Conservation (phyloP, 139 green algal species). For the Ettlia oleoabundans region DNA sequence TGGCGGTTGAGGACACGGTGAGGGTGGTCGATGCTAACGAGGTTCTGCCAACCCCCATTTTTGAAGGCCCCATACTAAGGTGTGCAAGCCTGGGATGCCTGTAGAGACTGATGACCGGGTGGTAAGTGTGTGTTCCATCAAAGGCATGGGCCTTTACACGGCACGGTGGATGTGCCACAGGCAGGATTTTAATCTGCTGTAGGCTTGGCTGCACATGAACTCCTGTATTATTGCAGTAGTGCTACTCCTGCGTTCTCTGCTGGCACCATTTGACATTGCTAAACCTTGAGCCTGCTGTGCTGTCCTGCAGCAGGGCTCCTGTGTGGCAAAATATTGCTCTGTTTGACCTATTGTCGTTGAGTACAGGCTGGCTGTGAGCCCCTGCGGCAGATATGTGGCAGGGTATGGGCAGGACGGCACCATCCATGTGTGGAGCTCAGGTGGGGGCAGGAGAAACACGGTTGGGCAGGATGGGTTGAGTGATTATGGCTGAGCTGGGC, state of each 20-base stretch:
- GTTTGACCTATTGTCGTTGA: not conserved
- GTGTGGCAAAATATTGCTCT: too few relatives aligned
- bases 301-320: too few relatives aligned
- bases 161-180: too few relatives aligned
- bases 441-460: not conserved
- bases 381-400: slow-evolving; percentile 26
- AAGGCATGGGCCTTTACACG: not conserved
- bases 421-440: slow-evolving; percentile 28
- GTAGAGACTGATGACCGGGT: too few relatives aligned
- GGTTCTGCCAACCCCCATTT: slow-evolving; percentile 39
- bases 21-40: slow-evolving; percentile 66
- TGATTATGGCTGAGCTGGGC: too few relatives aligned
- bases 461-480: not conserved
- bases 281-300: too few relatives aligned
- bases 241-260: too few relatives aligned
- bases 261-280: too few relatives aligned
- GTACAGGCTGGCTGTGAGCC: slow-evolving; percentile 22
- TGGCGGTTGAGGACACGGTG: slow-evolving; percentile 61
- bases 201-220: too few relatives aligned
- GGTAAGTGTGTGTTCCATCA: not conserved
- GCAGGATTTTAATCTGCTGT: too few relatives aligned
- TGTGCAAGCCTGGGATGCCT: too few relatives aligned
- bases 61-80: slow-evolving; percentile 32
- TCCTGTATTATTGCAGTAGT: too few relatives aligned
- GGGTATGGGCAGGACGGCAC: slow-evolving; percentile 26